A percentile compares a stretch with the other conserved stretches of the same genome.
Conservation (phyloP, 192 early-diverging fungal species). For the Phlyctochytrium arcticum region DNA sequence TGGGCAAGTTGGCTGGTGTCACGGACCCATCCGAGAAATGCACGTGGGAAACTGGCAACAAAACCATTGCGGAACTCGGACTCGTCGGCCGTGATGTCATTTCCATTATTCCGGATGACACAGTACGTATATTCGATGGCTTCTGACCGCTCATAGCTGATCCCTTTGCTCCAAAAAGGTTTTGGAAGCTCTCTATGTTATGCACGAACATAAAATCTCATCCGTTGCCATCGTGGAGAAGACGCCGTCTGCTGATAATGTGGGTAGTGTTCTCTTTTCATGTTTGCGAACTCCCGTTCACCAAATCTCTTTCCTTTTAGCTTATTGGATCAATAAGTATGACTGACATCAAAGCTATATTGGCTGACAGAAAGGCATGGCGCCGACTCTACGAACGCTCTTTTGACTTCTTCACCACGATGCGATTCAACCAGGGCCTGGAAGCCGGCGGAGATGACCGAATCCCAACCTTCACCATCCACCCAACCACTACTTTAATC, state of each 20-base stretch:
- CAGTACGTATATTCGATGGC: conserved; percentile 6
- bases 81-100: conserved; percentile 37
- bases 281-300: too few species aligned
- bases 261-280: too few species aligned
- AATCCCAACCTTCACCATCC: conserved; percentile 40
- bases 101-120: conserved; percentile 25
- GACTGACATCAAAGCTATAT: conserved; percentile 50
- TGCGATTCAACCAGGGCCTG: conserved; percentile 23
- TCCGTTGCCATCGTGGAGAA: conserved; percentile 46
- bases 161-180: background rate
- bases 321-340: conserved; percentile 35
- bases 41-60: conserved; percentile 3
- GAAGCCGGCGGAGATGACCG: conserved; percentile 26
- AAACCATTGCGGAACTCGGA: conserved; percentile 36
- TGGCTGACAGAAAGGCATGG: conserved; percentile 38
- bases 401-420: conserved; percentile 41
- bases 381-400: conserved; percentile 31
- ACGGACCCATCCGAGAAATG: conserved; percentile 1
- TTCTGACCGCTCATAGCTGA: background rate
- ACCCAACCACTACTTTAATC: conserved; percentile 39
- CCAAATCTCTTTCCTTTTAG: too few species aligned
- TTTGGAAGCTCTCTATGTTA: conserved; percentile 45
- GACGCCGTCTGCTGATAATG: conserved; percentile 1
- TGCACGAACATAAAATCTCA: conserved; percentile 44
- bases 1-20: conserved; percentile 34